phyloP scores from a whole-genome alignment of 2,329 filamentous ascomycete species.

The Byssoonygena ceratinophila region DNA sequence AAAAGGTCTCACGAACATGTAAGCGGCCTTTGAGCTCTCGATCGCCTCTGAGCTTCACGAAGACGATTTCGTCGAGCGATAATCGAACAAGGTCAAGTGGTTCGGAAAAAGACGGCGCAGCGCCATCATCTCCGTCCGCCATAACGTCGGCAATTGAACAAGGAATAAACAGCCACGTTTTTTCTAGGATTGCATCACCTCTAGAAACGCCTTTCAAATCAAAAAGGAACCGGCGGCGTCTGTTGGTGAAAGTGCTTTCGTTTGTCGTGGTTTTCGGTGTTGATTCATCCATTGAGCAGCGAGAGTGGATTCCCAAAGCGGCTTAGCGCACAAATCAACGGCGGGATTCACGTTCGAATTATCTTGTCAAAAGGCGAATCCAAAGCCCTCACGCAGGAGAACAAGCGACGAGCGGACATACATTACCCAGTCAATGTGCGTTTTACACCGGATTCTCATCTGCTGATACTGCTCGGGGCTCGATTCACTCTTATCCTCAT shows the following conservation, averaged over 20 bases:
- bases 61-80: constrained; percentile 88
- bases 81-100: constrained; percentile 92
- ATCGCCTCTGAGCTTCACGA: constrained; percentile 93
- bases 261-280: neutral
- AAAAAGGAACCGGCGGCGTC: neutral
- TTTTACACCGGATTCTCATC: neutral
- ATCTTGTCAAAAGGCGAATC: neutral
- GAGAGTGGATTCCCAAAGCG: constrained; percentile 4
- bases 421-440: neutral
- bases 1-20: constrained; percentile 54
- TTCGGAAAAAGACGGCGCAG: constrained; percentile 62
- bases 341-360: neutral
- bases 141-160: neutral
- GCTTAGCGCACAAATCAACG: constrained; percentile 7
- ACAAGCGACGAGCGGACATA: neutral
- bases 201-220: neutral
- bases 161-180: neutral
- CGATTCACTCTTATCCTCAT: neutral
- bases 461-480: neutral
- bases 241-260: neutral
- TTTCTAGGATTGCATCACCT: constrained; percentile 1
- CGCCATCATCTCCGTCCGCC: constrained; percentile 68
- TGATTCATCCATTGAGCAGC: neutral
- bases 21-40: constrained; percentile 89
- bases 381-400: neutral